These are phyloP conservation scores for Cyanodermella asteris DNA, from an alignment of 2,329 filamentous ascomycete species.

Conservation along the genomic window DNA sequence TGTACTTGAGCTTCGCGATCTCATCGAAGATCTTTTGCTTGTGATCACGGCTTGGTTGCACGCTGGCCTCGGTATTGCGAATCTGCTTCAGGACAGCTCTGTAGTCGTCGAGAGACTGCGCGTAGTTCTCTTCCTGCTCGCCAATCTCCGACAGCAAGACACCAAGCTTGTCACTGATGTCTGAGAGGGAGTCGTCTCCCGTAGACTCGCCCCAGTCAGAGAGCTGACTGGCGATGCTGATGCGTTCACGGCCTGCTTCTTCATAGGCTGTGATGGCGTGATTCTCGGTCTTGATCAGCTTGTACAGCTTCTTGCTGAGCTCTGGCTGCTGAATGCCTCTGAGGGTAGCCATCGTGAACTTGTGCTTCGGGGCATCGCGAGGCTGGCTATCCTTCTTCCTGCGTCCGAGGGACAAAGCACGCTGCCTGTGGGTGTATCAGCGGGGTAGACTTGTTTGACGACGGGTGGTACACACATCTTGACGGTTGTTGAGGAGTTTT, in stretches of 20 bases:
- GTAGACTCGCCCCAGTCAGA: constrained; percentile 94
- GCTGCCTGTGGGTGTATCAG: too few species aligned
- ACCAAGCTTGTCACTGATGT: constrained; percentile 87
- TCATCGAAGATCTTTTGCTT: constrained; percentile 81
- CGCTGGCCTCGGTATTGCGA: constrained; percentile 82
- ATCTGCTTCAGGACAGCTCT: constrained; percentile 70
- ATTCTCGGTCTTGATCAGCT: constrained; percentile 89
- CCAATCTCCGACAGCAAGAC: constrained; percentile 82
- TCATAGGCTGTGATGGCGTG: constrained; percentile 69
- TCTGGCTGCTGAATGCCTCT: constrained; percentile 71
- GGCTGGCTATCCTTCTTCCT: too few species aligned
- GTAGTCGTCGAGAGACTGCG: constrained; percentile 70
- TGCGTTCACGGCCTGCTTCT: constrained; percentile 60
- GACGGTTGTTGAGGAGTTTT: too few species aligned
- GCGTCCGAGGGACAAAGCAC: too few species aligned
- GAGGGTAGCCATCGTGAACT: constrained; percentile 70
- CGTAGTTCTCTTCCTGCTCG: constrained; percentile 78
- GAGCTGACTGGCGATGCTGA: constrained; percentile 69
- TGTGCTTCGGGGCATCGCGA: constrained; percentile 36
- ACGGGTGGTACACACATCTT: too few species aligned
- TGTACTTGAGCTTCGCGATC: constrained; percentile 75
- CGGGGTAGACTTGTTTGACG: too few species aligned
- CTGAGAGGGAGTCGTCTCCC: constrained; percentile 63
- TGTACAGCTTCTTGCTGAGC: constrained; percentile 69
- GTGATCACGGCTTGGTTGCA: constrained; percentile 75